phyloP scores from a whole-genome alignment of 2,329 filamentous ascomycete species.

The Fusarium succisae region DNA sequence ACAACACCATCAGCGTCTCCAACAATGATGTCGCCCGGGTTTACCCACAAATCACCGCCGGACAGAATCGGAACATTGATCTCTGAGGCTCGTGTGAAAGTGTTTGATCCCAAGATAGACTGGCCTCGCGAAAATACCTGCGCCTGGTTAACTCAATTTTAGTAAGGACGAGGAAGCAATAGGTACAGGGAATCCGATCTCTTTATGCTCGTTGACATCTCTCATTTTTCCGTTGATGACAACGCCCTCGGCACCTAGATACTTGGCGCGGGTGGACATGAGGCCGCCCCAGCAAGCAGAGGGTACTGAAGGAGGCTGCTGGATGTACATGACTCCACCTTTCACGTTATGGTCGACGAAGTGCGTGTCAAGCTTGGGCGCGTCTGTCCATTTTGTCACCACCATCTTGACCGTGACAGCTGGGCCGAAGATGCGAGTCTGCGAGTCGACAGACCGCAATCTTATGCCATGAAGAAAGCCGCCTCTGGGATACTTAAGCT shows the following conservation, averaged over 20 bases:
- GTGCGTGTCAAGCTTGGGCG: conserved; percentile 31
- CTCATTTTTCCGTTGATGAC: conserved; percentile 44
- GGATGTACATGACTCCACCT: conserved; percentile 42
- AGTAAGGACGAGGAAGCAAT: background rate
- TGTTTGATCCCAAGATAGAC: conserved; percentile 45
- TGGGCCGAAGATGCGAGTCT: conserved; percentile 37
- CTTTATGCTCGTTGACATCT: conserved; percentile 44
- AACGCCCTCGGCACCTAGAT: conserved; percentile 39
- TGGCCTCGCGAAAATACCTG: conserved; percentile 43
- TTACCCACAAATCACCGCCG: conserved; percentile 42
- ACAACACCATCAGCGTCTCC: conserved; percentile 45
- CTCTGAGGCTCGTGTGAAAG: conserved; percentile 42
- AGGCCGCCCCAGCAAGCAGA: conserved; percentile 45
- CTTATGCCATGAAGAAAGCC: conserved; percentile 41
- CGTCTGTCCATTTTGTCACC: too few species aligned
- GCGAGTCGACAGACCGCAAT: conserved; percentile 35
- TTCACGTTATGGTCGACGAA: conserved; percentile 43
- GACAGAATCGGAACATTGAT: conserved; percentile 43
- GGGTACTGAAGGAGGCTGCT: conserved; percentile 40
- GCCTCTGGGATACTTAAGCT: conserved; percentile 42
- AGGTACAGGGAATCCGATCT: conserved; percentile 22
- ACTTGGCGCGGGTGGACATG: conserved; percentile 45
- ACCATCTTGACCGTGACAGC: conserved; percentile 44
- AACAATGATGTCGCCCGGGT: conserved; percentile 44
- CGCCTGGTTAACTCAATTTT: background rate